Evolutionary conservation across 768 basidiomycete species (phyloP).

Genomic region (Podaxis sp.): DNA sequence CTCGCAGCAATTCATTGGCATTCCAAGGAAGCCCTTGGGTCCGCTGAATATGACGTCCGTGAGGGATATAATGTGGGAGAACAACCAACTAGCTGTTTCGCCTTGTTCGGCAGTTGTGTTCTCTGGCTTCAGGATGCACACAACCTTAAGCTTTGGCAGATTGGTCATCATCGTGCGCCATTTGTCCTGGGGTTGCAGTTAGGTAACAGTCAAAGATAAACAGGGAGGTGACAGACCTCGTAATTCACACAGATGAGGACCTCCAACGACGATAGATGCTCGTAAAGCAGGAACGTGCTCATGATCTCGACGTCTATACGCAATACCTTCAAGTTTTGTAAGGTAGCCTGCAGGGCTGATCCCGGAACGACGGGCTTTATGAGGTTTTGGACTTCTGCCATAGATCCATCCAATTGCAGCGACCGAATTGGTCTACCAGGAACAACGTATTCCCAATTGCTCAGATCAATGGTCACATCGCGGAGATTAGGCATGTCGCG

Average conservation of each 20-base stretch:
- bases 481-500: background rate
- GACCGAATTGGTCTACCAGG: background rate
- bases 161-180: background rate
- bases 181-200: background rate
- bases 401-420: background rate
- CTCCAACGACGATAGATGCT: background rate
- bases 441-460: background rate
- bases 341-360: background rate
- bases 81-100: background rate
- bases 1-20: background rate
- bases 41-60: conserved; percentile 1
- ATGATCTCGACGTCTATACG: background rate
- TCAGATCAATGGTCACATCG: background rate
- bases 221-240: background rate
- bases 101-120: background rate
- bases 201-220: background rate
- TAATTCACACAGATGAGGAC: background rate
- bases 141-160: background rate
- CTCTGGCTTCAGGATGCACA: background rate
- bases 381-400: background rate
- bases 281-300: background rate
- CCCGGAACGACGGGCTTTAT: background rate
- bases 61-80: background rate
- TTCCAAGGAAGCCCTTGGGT: background rate
- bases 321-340: background rate